Base-by-base conservation (phyloP, 1,284 basidiomycete species). In the Phellopilus nigrolimitatus region DNA sequence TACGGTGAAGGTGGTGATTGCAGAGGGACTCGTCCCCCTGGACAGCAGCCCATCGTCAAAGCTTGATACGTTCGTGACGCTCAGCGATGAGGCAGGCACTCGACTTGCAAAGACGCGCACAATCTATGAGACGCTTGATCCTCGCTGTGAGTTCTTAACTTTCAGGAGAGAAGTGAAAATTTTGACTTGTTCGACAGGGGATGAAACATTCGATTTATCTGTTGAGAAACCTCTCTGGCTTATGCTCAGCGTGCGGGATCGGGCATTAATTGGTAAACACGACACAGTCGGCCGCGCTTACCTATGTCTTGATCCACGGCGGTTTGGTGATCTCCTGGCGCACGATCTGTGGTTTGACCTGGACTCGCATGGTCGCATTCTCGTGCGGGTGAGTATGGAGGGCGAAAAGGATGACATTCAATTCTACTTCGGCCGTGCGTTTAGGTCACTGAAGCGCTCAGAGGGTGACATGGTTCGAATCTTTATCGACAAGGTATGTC, bases 371-470 rank as follows among this genome's bases (percentile, higher is more conserved):
- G 94, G 95, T 1, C 82, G 92, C 28, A 78, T 98, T 30, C 70
- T 97, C 40, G 71, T 97, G 21, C 80, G 97, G 5, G 80, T 99
- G 48, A 95, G 92, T 65, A 97, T 99, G 94, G 97, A 99, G 64
- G 94, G 94, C 42, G 95, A 98, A 74, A 91, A 95, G 67, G 95
- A 97, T 63, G 97, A 99, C 64, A 91, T 95, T 17, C 89, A 92
- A 59, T 99, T 97, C 74, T 94, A 93, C 72, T 99, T 99, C 64
- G 97, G 97, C 9, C 79, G 93, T 34, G 97, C 89, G 1, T 99
- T 99, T 76, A 78, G 95, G 33, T 94, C 88, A 42, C 68, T 99
- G 60, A 98, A 99, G 70, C 77, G 95, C 21, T 89, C 93, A 0
- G 95, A 99, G 65, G 84, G 81, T 19, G 95, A 99, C 61, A 98